Evolutionary conservation across 805 yeast genomes (phyloP).

Genomic region (Diddensiella santjacobensis): DNA sequence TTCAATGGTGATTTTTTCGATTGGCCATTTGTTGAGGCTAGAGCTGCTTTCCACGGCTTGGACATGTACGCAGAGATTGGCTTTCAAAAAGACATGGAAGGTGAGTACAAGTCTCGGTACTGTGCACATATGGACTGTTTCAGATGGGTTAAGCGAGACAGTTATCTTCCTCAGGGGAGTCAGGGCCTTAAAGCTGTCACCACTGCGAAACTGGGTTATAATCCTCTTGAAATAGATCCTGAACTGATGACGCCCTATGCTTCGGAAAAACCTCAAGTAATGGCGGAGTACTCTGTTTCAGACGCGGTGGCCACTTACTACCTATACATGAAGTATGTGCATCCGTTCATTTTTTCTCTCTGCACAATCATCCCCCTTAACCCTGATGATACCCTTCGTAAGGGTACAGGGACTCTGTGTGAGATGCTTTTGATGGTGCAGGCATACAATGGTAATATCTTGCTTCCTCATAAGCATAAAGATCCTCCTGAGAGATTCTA

Average conservation of each 20-base stretch:
- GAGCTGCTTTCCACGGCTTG: constrained; percentile 79
- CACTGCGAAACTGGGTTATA: constrained; percentile 89
- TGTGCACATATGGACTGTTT: constrained; percentile 97
- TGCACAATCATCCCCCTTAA: constrained; percentile 93
- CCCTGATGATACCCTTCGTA: constrained; percentile 93
- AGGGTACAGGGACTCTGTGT: constrained; percentile 98
- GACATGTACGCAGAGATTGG: constrained; percentile 93
- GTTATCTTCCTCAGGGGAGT: constrained; percentile 96
- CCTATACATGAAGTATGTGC: constrained; percentile 92
- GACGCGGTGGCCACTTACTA: constrained; percentile 99
- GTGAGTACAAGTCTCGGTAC: constrained; percentile 86
- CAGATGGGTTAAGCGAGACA: constrained; percentile 97
- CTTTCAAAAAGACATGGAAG: constrained; percentile 81
- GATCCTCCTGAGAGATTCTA: constrained; percentile 95
- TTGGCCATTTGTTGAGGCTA: constrained; percentile 95
- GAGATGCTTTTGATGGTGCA: constrained; percentile 96
- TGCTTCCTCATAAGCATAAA: constrained; percentile 88
- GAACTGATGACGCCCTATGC: constrained; percentile 99
- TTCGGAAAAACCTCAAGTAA: constrained; percentile 81
- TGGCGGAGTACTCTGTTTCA: constrained; percentile 96
- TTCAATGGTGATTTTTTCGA: constrained; percentile 98
- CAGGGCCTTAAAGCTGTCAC: constrained; percentile 98
- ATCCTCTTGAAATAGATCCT: constrained; percentile 95
- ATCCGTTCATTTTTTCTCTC: constrained; percentile 92
- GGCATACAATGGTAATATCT: constrained; percentile 72